phyloP scores from a whole-genome alignment of 108 stramenopile species.

The Fragilariopsis cylindrus region DNA sequence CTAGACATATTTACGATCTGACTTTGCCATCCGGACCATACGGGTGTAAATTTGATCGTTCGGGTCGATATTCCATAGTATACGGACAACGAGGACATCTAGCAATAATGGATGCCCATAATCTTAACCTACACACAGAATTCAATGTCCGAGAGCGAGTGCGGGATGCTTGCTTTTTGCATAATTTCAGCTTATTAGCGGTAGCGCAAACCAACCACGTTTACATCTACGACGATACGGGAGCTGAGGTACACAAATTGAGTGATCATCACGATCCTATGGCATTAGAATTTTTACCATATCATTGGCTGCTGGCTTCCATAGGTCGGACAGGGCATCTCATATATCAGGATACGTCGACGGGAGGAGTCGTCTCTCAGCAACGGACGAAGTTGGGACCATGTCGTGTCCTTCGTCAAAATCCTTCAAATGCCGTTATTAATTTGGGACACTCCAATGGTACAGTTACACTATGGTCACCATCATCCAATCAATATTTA shows the following conservation, averaged over 20 bases:
- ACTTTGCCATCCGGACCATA: slow-evolving; percentile 61
- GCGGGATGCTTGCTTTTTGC: slow-evolving; percentile 91
- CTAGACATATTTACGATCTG: slow-evolving; percentile 79
- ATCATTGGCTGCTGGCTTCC: slow-evolving; percentile 95
- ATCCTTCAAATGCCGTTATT: slow-evolving; percentile 91
- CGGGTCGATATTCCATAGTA: slow-evolving; percentile 67
- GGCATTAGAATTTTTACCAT: slow-evolving; percentile 91
- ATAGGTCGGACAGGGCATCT: slow-evolving; percentile 83
- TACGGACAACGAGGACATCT: slow-evolving; percentile 72
- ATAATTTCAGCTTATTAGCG: slow-evolving; percentile 92
- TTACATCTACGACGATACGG: slow-evolving; percentile 95
- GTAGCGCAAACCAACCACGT: slow-evolving; percentile 95
- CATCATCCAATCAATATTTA: slow-evolving; percentile 78
- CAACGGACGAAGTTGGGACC: slow-evolving; percentile 85
- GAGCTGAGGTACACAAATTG: slow-evolving; percentile 94
- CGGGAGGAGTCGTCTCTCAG: slow-evolving; percentile 86
- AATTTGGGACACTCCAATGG: slow-evolving; percentile 96
- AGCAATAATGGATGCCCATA: slow-evolving; percentile 83
- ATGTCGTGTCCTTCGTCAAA: slow-evolving; percentile 83
- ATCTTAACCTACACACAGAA: slow-evolving; percentile 58
- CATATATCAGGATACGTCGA: slow-evolving; percentile 95
- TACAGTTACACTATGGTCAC: slow-evolving; percentile 96
- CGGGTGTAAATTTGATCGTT: slow-evolving; percentile 75
- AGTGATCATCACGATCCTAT: slow-evolving; percentile 79
- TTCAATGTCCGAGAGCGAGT: slow-evolving; percentile 81